Conservation (phyloP, 441 rosid species). For the Euphorbia schlechtendalii region DNA sequence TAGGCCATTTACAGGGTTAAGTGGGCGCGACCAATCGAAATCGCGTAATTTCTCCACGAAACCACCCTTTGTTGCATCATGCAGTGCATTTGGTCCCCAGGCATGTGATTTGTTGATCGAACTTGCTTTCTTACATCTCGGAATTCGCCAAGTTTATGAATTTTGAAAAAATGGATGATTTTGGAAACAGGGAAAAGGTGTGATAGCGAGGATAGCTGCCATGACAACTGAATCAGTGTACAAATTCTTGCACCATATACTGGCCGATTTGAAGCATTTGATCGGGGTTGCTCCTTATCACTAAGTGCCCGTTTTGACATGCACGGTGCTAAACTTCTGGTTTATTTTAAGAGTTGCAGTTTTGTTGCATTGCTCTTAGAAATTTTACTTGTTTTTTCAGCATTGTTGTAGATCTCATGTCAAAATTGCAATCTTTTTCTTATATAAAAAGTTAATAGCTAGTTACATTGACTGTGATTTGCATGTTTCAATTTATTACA, state of each 20-base stretch:
- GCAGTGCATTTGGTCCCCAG: slow-evolving; percentile 81
- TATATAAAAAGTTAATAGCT: too few species aligned
- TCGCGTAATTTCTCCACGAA: slow-evolving; percentile 27
- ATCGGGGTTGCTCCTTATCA: slow-evolving; percentile 71
- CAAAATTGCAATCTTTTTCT: too few species aligned
- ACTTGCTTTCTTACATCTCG: too few species aligned
- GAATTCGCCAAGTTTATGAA: neutral
- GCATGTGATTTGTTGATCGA: slow-evolving; percentile 35
- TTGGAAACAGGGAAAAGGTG: slow-evolving; percentile 54
- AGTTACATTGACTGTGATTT: too few species aligned
- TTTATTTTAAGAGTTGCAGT: too few species aligned
- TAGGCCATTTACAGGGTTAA: slow-evolving; percentile 33
- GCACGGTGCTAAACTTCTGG: too few species aligned
- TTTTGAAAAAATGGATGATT: slow-evolving; percentile 2
- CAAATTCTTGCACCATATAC: slow-evolving; percentile 55
- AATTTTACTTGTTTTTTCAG: too few species aligned
- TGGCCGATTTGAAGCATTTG: slow-evolving; percentile 54
- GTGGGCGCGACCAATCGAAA: slow-evolving; percentile 26
- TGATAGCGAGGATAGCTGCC: slow-evolving; percentile 70
- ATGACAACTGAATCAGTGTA: slow-evolving; percentile 81
- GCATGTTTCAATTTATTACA: too few species aligned
- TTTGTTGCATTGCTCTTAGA: too few species aligned
- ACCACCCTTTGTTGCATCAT: slow-evolving; percentile 68
- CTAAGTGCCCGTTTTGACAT: slow-evolving; percentile 14
- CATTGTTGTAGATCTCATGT: too few species aligned